phyloP scores from a whole-genome alignment of 192 early-diverging fungal species.

The Mortierella antarctica region DNA sequence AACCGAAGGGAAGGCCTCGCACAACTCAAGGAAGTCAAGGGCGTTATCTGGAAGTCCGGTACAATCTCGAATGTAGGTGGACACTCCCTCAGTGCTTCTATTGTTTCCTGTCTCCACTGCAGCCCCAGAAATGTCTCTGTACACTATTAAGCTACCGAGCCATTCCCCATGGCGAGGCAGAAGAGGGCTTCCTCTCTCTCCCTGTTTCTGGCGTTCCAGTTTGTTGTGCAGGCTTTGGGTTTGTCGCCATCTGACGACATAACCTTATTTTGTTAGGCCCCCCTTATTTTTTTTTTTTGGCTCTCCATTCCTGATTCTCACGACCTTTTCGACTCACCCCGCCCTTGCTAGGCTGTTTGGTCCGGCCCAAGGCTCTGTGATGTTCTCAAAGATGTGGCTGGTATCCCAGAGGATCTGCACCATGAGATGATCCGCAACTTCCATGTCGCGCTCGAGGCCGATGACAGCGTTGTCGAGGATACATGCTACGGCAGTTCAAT shows the following conservation, averaged over 20 bases:
- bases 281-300: not conserved
- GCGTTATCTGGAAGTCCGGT: slow-evolving; percentile 83
- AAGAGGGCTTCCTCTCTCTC: not conserved
- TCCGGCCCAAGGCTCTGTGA: slow-evolving; percentile 81
- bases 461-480: slow-evolving; percentile 75
- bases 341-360: slow-evolving; percentile 74
- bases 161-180: not conserved
- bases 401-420: slow-evolving; percentile 61
- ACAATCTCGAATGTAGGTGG: slow-evolving; percentile 76
- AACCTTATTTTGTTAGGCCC: slow-evolving; percentile 24
- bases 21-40: slow-evolving; percentile 79
- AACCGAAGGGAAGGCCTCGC: slow-evolving; percentile 83
- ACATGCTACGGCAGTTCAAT: slow-evolving; percentile 78
- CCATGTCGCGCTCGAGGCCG: slow-evolving; percentile 73
- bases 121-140: not conserved
- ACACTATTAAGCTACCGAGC: not conserved
- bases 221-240: slow-evolving; percentile 1
- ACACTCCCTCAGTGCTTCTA: too few relatives aligned
- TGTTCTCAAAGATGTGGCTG: slow-evolving; percentile 69
- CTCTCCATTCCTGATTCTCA: not conserved
- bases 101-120: not conserved
- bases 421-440: slow-evolving; percentile 64
- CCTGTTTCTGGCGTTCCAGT: not conserved
- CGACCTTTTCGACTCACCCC: not conserved
- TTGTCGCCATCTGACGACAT: slow-evolving; percentile 41